Evolutionary conservation across 192 early-diverging fungal genomes (phyloP), one percentile per base, ranked within the genome.

Genomic region (Funneliformis geosporum): DNA sequence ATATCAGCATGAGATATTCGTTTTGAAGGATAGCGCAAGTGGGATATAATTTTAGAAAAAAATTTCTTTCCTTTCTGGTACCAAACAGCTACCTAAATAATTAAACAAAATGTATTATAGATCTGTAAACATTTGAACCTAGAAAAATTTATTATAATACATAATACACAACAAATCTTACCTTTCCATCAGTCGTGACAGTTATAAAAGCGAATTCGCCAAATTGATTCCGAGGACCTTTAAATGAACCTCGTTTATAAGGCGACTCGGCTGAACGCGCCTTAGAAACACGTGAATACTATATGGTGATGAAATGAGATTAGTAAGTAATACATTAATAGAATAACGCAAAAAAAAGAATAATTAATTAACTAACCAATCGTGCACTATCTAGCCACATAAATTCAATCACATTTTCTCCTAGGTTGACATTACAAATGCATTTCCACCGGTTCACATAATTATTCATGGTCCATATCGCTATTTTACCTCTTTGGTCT

Each of bases 161-260:
- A 23, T 10, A 67, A 23, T 14, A 39, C 5, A 38, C 18, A 21
- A 25, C n/a, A 8, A 50, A n/a, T 73, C 11, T 74, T 74, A 74
- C 55, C 42, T 78, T 78, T 23, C 76, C 76, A 68, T 60, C 59
- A 14, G 76, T 44, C 38, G 76, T 78, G 28, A 78, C 46, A 1
- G 47, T 60, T 47, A 78, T 18, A 33, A 78, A 78, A 21, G 76
- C 62, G 7, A 78, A 42, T 25, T 78, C 38, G 16, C 76, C 76
- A 67, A 67, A 78, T 38, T 60, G 64, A 38, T 78, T 78, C 33
- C 65, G 28, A 5, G 76, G 76, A 16, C 76, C 76, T 78, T 68
- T 78, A 46, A 78, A 68, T 47, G 62, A 23, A 50, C 55, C 76
- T 16, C 76, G 43, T 10, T 67, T 60, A 68, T 78, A 75, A 50